phyloP scores from a whole-genome alignment of 257 asterid species.

The Gynochthodes officinalis region DNA sequence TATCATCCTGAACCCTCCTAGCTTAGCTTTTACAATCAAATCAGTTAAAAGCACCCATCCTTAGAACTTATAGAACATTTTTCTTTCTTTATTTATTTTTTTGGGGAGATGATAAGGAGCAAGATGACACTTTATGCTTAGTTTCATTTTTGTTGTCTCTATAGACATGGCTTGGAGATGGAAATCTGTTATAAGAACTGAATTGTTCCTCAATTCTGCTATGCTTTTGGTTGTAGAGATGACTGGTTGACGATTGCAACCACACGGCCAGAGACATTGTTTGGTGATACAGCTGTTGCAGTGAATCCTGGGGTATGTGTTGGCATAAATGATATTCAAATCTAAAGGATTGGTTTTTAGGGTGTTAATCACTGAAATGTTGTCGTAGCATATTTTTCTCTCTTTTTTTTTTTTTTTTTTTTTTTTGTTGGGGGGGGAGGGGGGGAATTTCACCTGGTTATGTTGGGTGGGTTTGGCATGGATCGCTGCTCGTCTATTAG shows the following conservation, averaged over 20 bases:
- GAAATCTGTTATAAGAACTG: background rate
- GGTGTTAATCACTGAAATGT: background rate
- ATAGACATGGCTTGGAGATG: background rate
- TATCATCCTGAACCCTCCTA: background rate
- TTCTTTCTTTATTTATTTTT: no score
- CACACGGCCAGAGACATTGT: constrained; percentile 96
- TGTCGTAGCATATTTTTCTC: background rate
- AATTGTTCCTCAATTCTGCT: background rate
- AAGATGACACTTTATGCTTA: background rate
- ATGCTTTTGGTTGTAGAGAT: constrained; percentile 44
- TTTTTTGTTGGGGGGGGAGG: no score
- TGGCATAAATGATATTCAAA: background rate
- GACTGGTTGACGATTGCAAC: constrained; percentile 95
- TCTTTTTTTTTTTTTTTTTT: background rate
- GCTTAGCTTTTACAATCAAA: background rate
- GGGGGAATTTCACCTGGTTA: background rate
- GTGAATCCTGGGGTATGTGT: constrained; percentile 79
- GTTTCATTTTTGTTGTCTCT: background rate
- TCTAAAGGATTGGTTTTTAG: background rate
- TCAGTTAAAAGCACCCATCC: background rate
- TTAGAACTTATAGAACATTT: background rate
- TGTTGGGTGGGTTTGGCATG: background rate
- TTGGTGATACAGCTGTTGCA: constrained; percentile 95
- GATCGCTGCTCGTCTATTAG: background rate
- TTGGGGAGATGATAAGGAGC: background rate